Base-by-base conservation (phyloP, 768 basidiomycete genomes). In the Pulveroboletus sp. region DNA sequence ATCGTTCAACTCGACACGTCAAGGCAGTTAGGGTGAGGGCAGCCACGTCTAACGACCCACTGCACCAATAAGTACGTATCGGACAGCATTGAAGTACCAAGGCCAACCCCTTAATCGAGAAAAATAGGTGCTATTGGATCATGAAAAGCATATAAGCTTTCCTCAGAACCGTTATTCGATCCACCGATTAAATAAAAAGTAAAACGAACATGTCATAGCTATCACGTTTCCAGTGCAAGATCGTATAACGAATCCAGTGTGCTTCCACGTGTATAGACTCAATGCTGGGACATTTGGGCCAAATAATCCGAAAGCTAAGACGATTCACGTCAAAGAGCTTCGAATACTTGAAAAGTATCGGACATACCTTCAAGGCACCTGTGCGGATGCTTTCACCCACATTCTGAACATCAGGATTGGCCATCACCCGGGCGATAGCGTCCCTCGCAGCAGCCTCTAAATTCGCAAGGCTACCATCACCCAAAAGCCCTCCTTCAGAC, bases 331-430 rank as follows among this genome's bases (percentile, higher is more conserved):
- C 29, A 59, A 37, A 8, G 27, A 34, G 14, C 6, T n/a, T 17
- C 37, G 12, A 24, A 29, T 23, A 13, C 6, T 8, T 2, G 25
- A 19, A 40, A 27, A 49, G 55, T 27, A 33, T 14, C 25, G 31
- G 2, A 70, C 78, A 47, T 44, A 91, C 87, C 81, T 91, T 94
- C 56, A 95, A 68, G 14, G 90, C 93, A 1, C 90, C 88, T 6
- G 76, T 70, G 56, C 93, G 71, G 43, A 95, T 81, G 48, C 74
- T 88, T 58, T 93, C 90, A 1, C 81, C 85, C 14, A 85, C 75
- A 57, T 85, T 89, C 73, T 93, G 91, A 24, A 94, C 89, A 56
- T 95, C 91, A 0, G 89, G 88, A 58, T 92, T 92, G 2, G 87
- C 74, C 60, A 97, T 70, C 21, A 94, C 80, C 55, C 80, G 78